Evolutionary conservation across 1,139 yeast species (phyloP).

Genomic region (Protomyces gravidus): DNA sequence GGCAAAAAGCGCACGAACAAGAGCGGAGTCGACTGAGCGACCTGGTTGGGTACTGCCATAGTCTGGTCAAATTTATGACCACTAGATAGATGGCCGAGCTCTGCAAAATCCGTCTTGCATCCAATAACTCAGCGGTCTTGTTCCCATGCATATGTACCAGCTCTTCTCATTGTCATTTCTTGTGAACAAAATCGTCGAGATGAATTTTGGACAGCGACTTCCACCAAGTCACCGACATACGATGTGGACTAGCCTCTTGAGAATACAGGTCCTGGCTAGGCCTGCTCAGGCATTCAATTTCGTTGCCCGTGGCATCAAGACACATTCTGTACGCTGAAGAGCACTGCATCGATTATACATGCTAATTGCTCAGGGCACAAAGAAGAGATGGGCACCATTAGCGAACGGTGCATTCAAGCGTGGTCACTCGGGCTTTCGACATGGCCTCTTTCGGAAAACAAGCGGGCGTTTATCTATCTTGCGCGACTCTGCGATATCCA

Average conservation of each 20-base stretch:
- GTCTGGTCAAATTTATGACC: slow-evolving; percentile 62
- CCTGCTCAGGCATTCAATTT: too few relatives aligned
- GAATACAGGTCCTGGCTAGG: not conserved
- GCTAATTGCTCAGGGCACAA: slow-evolving; percentile 15
- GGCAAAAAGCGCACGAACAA: slow-evolving; percentile 49
- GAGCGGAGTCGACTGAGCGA: slow-evolving; percentile 57
- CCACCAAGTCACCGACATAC: too few relatives aligned
- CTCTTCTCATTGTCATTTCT: too few relatives aligned
- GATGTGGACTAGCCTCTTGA: not conserved
- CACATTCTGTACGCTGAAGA: slow-evolving; percentile 23
- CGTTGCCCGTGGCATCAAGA: slow-evolving; percentile 25
- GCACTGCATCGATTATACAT: too few relatives aligned
- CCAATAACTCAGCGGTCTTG: too few relatives aligned
- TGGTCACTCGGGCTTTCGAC: slow-evolving; percentile 21
- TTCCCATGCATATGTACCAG: too few relatives aligned
- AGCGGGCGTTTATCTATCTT: slow-evolving; percentile 11
- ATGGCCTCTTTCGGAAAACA: slow-evolving; percentile 17
- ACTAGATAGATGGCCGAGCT: too few relatives aligned
- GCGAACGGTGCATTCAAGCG: slow-evolving; percentile 32
- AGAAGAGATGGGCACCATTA: slow-evolving; percentile 28
- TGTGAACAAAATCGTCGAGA: too few relatives aligned
- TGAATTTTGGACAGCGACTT: too few relatives aligned
- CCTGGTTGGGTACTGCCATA: slow-evolving; percentile 74
- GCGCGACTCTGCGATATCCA: slow-evolving; percentile 11
- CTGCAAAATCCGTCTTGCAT: too few relatives aligned